Evolutionary conservation across 371 early-diverging fungal species (phyloP).

Genomic region (Mortierella sp.): DNA sequence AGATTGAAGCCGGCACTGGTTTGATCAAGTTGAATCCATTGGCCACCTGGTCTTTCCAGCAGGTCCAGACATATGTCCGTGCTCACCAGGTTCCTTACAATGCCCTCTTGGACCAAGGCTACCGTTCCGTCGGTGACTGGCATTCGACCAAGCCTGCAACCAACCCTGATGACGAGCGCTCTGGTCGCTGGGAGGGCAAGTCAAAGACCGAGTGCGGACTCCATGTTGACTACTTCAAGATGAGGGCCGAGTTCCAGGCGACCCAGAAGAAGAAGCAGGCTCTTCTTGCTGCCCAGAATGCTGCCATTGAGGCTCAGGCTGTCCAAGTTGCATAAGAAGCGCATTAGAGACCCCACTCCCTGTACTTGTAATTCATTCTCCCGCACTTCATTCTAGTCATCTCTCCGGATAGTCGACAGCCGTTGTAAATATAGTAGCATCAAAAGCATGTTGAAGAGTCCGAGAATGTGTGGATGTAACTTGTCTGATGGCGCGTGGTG

Average conservation of each 20-base stretch:
- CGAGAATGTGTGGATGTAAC: too few relatives aligned
- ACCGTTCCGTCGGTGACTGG: slow-evolving; percentile 92
- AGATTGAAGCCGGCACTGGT: slow-evolving; percentile 80
- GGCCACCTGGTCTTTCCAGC: slow-evolving; percentile 89
- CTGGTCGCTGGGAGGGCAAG: slow-evolving; percentile 90
- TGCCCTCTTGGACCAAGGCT: slow-evolving; percentile 87
- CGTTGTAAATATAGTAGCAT: too few relatives aligned
- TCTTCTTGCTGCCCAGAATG: slow-evolving; percentile 24
- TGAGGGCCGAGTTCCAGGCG: slow-evolving; percentile 73
- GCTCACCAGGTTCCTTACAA: slow-evolving; percentile 93
- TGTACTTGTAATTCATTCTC: slow-evolving; percentile 13
- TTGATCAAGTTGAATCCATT: slow-evolving; percentile 90
- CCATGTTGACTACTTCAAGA: slow-evolving; percentile 95
- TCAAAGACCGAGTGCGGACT: slow-evolving; percentile 94
- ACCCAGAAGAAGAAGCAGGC: slow-evolving; percentile 58
- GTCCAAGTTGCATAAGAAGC: slow-evolving; percentile 14
- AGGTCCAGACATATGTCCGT: slow-evolving; percentile 86
- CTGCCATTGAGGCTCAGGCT: slow-evolving; percentile 2
- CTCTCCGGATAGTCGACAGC: too few relatives aligned
- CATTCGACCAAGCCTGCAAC: slow-evolving; percentile 84
- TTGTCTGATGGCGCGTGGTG: too few relatives aligned
- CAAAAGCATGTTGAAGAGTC: too few relatives aligned
- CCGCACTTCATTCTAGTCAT: too few relatives aligned
- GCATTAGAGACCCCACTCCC: too few relatives aligned
- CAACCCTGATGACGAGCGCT: slow-evolving; percentile 80